Evolutionary conservation across 1,284 basidiomycete species (phyloP).

Genomic region (Rhodotorula sp.): DNA sequence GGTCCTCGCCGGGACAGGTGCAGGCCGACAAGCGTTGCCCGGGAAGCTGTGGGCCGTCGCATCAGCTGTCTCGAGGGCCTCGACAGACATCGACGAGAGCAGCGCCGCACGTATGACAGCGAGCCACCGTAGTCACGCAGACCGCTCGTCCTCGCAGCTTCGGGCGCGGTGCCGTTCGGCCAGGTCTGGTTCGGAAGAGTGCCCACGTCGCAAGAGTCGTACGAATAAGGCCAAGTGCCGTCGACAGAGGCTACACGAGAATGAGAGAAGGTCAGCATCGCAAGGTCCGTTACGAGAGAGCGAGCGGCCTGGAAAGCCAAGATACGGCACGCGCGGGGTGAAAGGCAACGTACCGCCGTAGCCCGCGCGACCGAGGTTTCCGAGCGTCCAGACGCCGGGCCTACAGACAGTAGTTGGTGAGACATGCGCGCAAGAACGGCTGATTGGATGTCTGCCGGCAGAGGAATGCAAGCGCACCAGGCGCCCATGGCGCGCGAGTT

Average conservation of each 20-base stretch:
- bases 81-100: neutral
- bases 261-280: neutral
- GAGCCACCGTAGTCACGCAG: conserved; percentile 2
- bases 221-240: conserved; percentile 60
- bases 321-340: too few relatives aligned
- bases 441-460: too few relatives aligned
- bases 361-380: conserved; percentile 81
- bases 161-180: conserved; percentile 50
- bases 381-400: conserved; percentile 55
- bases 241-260: conserved; percentile 51
- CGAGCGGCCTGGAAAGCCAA: neutral
- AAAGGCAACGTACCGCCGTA: conserved; percentile 67
- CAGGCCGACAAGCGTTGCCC: conserved; percentile 46
- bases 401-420: conserved; percentile 43
- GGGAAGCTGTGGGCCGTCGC: neutral
- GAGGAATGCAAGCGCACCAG: neutral
- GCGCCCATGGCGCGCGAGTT: conserved; percentile 7
- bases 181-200: conserved; percentile 60
- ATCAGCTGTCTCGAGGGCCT: neutral
- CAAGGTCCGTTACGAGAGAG: neutral
- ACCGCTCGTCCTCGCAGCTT: conserved; percentile 39
- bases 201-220: conserved; percentile 54
- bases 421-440: too few relatives aligned
- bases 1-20: conserved; percentile 50
- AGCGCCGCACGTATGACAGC: conserved; percentile 1